Evolutionary conservation across 2,329 filamentous ascomycete species (phyloP), one percentile per base, ranked within the genome.

Genomic region (Aschersonia sp.): DNA sequence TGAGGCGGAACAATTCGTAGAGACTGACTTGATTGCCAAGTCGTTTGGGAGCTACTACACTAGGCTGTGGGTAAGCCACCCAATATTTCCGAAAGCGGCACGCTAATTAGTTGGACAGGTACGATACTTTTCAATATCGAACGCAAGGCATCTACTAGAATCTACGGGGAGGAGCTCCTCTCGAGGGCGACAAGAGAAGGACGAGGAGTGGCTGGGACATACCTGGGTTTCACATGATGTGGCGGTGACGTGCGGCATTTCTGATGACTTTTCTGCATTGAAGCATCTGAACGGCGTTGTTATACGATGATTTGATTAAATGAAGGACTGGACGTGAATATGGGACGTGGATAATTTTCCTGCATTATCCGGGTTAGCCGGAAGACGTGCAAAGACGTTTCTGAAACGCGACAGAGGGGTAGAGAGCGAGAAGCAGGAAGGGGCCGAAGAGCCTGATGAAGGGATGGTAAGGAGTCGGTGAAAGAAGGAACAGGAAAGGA

Each of bases 11-110:
- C 75, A 75, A 43, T 91, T 85, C 68, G 85, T 92, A 20, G 86
- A 92, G 61, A 82, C 74, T 38, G 85, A 89, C 60, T 66, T 92
- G 58, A 77, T 92, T 55, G 80, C 72, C 53, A 92, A 92, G 73
- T 87, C 84, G 53, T 75, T 86, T 55, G 86, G 86, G 52, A 91
- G 85, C 64, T 92, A 92, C 67, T 91, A 89, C 63, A 91, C 86
- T 61, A 78, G 85, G 69, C 75, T 89, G 80, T 89, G 69, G 72
- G 84, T 64, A 12, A 5, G 20, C 30, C 4, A 4, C 9, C 9
- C n/a, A 3, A 38, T 3, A 2, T 9, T 38, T 38, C 12, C 35
- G 12, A 9, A 12, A 7, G 7, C 35, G 12, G 12, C 35, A 4
- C 4, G 35, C 35, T 38, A 12, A 38, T 12, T 38, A 2, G 12